Conservation (phyloP, 176 grass and related monocot species). For the Miscanthus lutarioriparius region DNA sequence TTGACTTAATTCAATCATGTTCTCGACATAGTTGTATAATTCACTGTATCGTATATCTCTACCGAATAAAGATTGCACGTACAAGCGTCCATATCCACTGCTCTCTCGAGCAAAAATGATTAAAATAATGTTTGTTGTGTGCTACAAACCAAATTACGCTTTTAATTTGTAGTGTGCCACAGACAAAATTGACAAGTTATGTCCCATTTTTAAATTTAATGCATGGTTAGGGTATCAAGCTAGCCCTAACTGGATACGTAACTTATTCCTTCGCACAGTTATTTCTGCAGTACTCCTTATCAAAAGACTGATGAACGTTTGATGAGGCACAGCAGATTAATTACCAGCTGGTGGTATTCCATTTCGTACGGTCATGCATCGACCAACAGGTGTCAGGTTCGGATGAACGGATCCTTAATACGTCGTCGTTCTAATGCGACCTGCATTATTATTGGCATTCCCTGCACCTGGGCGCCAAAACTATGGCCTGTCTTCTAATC, state of each 20-base stretch:
- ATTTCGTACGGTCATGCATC: slow-evolving; percentile 8
- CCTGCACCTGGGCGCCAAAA: too few species aligned
- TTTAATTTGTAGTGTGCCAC: neutral
- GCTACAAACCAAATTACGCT: neutral
- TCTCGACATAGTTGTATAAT: neutral
- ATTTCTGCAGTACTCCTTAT: neutral
- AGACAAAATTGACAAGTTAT: neutral
- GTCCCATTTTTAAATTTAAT: too few species aligned
- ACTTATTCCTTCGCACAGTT: neutral
- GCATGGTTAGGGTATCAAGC: too few species aligned
- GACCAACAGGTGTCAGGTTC: neutral
- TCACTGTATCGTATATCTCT: slow-evolving; percentile 6
- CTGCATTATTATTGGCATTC: slow-evolving; percentile 2
- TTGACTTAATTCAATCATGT: neutral
- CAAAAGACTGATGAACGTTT: neutral
- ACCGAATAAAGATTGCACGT: too few species aligned
- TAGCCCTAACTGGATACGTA: neutral
- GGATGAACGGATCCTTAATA: neutral
- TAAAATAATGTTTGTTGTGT: neutral
- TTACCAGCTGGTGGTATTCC: neutral
- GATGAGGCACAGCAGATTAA: neutral
- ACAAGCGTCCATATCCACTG: neutral
- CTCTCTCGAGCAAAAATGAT: neutral
- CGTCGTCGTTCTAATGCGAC: neutral
- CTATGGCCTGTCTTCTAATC: too few species aligned